These are phyloP conservation scores for Russula vinacea DNA, from an alignment of 768 basidiomycete genomes.

Conservation along the genomic window DNA sequence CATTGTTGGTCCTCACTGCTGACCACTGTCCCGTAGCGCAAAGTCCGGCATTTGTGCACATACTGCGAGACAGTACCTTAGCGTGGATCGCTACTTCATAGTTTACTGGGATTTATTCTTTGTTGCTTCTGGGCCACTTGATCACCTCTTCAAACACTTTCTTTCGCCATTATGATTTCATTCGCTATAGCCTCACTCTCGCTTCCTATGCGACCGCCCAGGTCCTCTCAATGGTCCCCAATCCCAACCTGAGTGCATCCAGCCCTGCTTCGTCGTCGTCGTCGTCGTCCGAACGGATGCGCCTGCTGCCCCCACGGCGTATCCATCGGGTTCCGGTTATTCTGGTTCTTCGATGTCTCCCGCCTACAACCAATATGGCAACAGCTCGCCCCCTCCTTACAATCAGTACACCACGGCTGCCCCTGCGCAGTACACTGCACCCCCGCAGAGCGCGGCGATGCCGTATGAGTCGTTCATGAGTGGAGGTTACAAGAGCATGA, in stretches of 20 bases:
- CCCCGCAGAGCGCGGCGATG: constrained; percentile 31
- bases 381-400: constrained; percentile 14
- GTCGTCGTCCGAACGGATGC: constrained; percentile 36
- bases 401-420: constrained; percentile 21
- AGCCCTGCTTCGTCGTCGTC: constrained; percentile 37
- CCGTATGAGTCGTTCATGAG: constrained; percentile 53
- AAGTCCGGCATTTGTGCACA: constrained; percentile 40
- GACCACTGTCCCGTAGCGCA: constrained; percentile 36
- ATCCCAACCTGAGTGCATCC: constrained; percentile 36
- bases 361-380: constrained; percentile 18
- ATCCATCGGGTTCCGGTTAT: not conserved
- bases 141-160: constrained; percentile 37
- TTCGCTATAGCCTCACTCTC: constrained; percentile 58
- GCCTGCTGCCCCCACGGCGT: constrained; percentile 30
- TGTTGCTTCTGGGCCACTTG: constrained; percentile 38
- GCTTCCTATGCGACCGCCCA: constrained; percentile 57
- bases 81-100: constrained; percentile 67
- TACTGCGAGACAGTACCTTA: constrained; percentile 67
- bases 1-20: constrained; percentile 3
- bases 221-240: constrained; percentile 37
- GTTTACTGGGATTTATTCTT: constrained; percentile 42
- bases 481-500: constrained; percentile 63
- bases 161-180: constrained; percentile 57
- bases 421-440: constrained; percentile 35
- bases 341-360: not conserved